Percentiles rank a stretch among this genome's conserved stretches.
Evolutionary conservation across 129 eudicot species (phyloP).

Genomic region (Deinandra increscens): DNA sequence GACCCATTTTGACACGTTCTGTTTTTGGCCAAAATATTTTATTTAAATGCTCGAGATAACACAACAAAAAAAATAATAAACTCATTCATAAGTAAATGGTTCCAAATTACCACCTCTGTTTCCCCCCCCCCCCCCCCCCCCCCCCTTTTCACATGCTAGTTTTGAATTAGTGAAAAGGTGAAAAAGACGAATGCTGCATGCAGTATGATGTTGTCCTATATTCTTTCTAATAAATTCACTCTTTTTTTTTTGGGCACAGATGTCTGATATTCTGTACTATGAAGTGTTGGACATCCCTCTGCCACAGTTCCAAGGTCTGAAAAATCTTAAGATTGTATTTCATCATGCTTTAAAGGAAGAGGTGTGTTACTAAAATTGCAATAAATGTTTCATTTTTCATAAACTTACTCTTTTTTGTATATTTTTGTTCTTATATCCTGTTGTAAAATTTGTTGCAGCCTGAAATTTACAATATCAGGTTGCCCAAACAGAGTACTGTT

Average conservation of each 20-base stretch:
- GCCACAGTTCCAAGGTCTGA: constrained; percentile 84
- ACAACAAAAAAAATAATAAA: neutral
- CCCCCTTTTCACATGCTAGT: neutral
- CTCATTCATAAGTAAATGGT: neutral
- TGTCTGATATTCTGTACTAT: constrained; percentile 84
- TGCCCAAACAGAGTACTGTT: constrained; percentile 96
- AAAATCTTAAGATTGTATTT: constrained; percentile 84
- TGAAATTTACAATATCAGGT: constrained; percentile 66
- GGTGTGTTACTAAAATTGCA: constrained; percentile 36
- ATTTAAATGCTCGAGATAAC: neutral
- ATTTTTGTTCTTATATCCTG: constrained; percentile 2
- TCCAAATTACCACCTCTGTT: neutral
- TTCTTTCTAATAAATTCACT: neutral
- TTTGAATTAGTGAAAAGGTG: neutral
- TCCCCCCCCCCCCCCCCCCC: too few relatives aligned
- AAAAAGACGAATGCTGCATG: neutral
- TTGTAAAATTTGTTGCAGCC: constrained; percentile 41
- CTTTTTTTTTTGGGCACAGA: constrained; percentile 34
- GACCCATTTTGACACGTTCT: neutral
- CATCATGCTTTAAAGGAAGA: constrained; percentile 80
- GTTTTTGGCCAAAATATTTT: neutral
- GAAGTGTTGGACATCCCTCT: constrained; percentile 96
- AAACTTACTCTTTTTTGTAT: neutral
- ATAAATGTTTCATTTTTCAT: neutral
- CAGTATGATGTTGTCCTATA: neutral